phyloP scores from a whole-genome alignment of 208 protist species.

The Crithidia expoeki region DNA sequence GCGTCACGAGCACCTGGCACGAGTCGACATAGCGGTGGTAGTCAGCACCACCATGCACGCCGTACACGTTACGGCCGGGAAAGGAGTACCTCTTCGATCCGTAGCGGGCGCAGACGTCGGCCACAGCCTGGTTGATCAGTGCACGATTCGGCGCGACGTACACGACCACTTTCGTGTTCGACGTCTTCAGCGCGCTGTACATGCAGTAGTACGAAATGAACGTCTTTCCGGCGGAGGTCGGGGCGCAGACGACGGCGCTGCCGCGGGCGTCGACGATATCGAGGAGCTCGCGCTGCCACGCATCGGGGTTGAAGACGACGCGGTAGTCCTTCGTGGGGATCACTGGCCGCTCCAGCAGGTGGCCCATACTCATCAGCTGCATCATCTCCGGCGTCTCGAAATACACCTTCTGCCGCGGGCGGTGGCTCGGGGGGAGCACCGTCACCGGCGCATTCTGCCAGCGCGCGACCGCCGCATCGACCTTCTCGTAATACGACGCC shows the following conservation, averaged over 20 bases:
- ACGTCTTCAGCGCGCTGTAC: slow-evolving; percentile 88
- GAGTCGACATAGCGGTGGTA: slow-evolving; percentile 86
- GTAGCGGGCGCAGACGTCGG: slow-evolving; percentile 93
- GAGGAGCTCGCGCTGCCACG: slow-evolving; percentile 94
- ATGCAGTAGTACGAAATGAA: slow-evolving; percentile 98
- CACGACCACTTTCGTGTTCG: slow-evolving; percentile 90
- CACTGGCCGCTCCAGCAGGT: slow-evolving; percentile 86
- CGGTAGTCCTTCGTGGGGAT: slow-evolving; percentile 78
- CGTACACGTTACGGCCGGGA: slow-evolving; percentile 77
- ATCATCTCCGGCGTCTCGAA: slow-evolving; percentile 74
- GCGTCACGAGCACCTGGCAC: slow-evolving; percentile 94
- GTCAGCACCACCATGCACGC: slow-evolving; percentile 84
- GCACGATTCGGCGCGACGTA: slow-evolving; percentile 94
- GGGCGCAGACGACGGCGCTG: slow-evolving; percentile 94
- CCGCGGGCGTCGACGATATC: slow-evolving; percentile 93
- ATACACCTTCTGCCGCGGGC: slow-evolving; percentile 52
- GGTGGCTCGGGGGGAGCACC: slow-evolving; percentile 44
- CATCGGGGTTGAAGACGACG: slow-evolving; percentile 95
- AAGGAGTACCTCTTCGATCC: slow-evolving; percentile 87
- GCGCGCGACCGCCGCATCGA: slow-evolving; percentile 62
- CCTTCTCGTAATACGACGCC: slow-evolving; percentile 73
- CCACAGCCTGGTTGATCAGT: slow-evolving; percentile 95
- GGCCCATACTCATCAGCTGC: slow-evolving; percentile 91
- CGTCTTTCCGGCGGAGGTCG: slow-evolving; percentile 96
- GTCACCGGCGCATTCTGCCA: slow-evolving; percentile 63